Evolutionary conservation across 768 basidiomycete species (phyloP).

Genomic region (Botryobasidium botryosum): DNA sequence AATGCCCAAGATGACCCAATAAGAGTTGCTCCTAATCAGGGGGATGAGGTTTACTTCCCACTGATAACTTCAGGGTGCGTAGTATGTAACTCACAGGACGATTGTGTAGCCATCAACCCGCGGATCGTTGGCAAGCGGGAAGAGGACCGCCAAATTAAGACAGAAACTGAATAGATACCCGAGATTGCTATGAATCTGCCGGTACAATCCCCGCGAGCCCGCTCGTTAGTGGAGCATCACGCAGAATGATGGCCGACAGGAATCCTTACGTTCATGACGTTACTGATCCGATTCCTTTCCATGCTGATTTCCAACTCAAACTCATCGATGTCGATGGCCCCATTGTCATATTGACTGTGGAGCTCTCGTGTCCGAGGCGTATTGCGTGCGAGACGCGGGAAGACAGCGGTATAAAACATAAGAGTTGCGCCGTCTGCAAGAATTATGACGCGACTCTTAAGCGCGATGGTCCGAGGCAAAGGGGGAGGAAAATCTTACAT

Average conservation of each 20-base stretch:
- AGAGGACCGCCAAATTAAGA: conserved; percentile 53
- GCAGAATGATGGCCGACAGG: not conserved
- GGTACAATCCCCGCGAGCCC: conserved; percentile 1
- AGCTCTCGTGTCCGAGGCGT: conserved; percentile 43
- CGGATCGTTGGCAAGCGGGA: conserved; percentile 41
- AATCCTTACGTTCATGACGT: conserved; percentile 52
- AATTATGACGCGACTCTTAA: no score
- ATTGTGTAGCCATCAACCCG: conserved; percentile 60
- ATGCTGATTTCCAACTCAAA: conserved; percentile 61
- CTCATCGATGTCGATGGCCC: conserved; percentile 40
- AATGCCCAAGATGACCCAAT: conserved; percentile 64
- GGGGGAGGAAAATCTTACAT: conserved; percentile 24
- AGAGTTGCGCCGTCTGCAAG: conserved; percentile 47
- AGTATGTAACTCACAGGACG: no score
- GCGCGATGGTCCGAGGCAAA: no score
- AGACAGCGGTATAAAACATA: conserved; percentile 63
- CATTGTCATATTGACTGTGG: conserved; percentile 37
- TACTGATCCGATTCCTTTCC: conserved; percentile 74
- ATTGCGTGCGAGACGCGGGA: conserved; percentile 69
- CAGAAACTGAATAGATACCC: conserved; percentile 53
- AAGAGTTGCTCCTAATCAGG: conserved; percentile 52
- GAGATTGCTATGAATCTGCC: conserved; percentile 65
- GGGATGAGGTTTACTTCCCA: no score
- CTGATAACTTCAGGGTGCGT: no score
- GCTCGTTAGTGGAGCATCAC: not conserved